Evolutionary conservation across 2,329 filamentous ascomycete genomes (phyloP), one percentile per base, ranked within the genome.

Genomic region (Microsporum canis): DNA sequence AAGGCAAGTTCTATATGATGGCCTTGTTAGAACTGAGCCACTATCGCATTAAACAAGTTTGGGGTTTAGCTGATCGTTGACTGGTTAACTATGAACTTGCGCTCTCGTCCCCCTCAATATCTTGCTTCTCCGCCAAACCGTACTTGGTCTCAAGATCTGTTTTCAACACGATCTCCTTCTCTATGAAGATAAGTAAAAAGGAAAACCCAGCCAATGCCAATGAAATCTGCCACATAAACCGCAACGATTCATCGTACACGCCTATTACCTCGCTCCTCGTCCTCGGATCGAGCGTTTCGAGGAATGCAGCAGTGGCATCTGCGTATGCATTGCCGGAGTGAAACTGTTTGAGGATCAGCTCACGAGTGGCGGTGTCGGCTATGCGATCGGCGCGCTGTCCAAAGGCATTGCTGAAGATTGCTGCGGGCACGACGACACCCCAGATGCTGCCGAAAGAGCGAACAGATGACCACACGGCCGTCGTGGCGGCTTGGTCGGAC

Each of bases 371-470:
- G 3, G 43, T 12, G 34, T 53, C 38, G 43, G 43, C 38, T 31
- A 63, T 61, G 27, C 43, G 17, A 3, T 43, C 12, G 41, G 43
- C 47, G 1, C 60, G 59, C 36, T 63, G 39, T 8, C 45, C 61
- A 14, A 49, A 59, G 23, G 58, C 51, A 45, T 51, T 63, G 57
- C 72, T 73, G 63, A 74, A 75, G 5, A 75, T 64, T 10, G 71
- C 67, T 0, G 64, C 53, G 1, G 70, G 67, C 23, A 72, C 67
- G 1, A 68, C 64, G 0, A 70, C 65, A 2, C 71, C 72, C 70
- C 71, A 73, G 7, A 71, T 64, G 27, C 53, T 62, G 3, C 72
- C 72, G 47, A 73, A 71, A 23, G 63, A 68, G 12, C 69, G 68
- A 7, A 73, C 57, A 39, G 73, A 74, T 0, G 64, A 41, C 39